Base-by-base conservation (phyloP, 2,329 filamentous ascomycete species). In the Emergomyces africanus region DNA sequence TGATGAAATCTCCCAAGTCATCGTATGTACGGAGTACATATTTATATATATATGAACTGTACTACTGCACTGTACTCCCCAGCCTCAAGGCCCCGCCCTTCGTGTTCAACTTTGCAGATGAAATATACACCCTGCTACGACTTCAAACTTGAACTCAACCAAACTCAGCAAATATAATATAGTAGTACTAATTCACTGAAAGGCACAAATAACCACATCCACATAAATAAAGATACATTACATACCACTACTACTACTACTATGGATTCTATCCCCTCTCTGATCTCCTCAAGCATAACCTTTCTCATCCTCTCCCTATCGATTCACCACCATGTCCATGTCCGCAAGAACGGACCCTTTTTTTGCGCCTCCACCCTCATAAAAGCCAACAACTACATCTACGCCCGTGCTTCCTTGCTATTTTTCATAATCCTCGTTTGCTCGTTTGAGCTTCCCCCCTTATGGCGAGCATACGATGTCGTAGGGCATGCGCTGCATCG, bases 341-440 rank as follows among this genome's bases (percentile, higher is more conserved):
- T 66, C 50, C 53, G 42, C 53, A 60, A 58, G 28, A 35, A 63
- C 39, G 63, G 64, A 10, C 25, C 57, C 25, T 46, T 65, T 30
- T 12, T 25, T 12, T 30, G 57, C 42, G 59, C 61, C 9, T 55
- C 59, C 25, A 44, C 56, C 10, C 35, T 57, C 15, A 62, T 61
- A n/a, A 57, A 59, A 3, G 48, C 61, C 30, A 64, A 65, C 58
- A 64, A 41, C 42, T 60, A 60, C 53, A 23, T 59, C n/a, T 64
- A 64, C 59, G 57, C 63, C 37, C 12, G 59, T n/a, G 61, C 61
- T 41, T 64, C 62, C 44, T 57, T 65, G 23, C 57, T 61, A 42
- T 50, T 60, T 20, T 57, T 48, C 54, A 42, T 61, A 41, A 33
- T 20, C 28, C 41, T 56, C 49, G 37, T 58, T 25, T 51, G 33